Evolutionary conservation across 352 stramenopile species (phyloP).

Genomic region (Pythium guiyangense): DNA sequence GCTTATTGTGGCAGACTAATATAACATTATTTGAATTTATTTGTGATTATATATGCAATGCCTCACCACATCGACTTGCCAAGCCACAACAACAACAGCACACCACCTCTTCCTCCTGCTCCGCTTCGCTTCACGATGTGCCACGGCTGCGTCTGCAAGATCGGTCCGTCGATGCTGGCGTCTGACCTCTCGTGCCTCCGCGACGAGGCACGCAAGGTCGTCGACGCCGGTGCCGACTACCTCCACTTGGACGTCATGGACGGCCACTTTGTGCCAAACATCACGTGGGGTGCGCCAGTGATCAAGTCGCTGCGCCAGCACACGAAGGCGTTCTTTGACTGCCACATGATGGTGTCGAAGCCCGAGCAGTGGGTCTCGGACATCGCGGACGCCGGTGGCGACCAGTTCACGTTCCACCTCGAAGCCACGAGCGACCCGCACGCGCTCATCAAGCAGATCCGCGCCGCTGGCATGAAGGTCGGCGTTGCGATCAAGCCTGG

Average conservation of each 20-base stretch:
- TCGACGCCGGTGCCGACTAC: constrained; percentile 91
- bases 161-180: constrained; percentile 92
- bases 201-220: constrained; percentile 88
- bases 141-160: constrained; percentile 80
- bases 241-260: constrained; percentile 99
- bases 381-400: constrained; percentile 92
- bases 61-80: neutral
- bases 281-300: constrained; percentile 95
- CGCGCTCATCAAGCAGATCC: constrained; percentile 83
- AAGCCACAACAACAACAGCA: neutral
- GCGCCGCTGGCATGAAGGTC: constrained; percentile 91
- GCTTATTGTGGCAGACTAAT: too few relatives aligned
- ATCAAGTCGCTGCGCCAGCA: constrained; percentile 91
- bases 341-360: constrained; percentile 97
- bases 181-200: constrained; percentile 93
- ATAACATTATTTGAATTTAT: neutral
- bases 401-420: constrained; percentile 97
- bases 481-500: constrained; percentile 94
- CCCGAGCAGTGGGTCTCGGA: constrained; percentile 94
- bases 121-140: constrained; percentile 40
- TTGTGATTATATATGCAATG: neutral
- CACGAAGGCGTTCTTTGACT: constrained; percentile 93
- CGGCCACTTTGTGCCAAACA: constrained; percentile 97
- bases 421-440: constrained; percentile 75
- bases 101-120: neutral